Evolutionary conservation across 257 asterid species (phyloP).

Genomic region (Capsicum baccatum): DNA sequence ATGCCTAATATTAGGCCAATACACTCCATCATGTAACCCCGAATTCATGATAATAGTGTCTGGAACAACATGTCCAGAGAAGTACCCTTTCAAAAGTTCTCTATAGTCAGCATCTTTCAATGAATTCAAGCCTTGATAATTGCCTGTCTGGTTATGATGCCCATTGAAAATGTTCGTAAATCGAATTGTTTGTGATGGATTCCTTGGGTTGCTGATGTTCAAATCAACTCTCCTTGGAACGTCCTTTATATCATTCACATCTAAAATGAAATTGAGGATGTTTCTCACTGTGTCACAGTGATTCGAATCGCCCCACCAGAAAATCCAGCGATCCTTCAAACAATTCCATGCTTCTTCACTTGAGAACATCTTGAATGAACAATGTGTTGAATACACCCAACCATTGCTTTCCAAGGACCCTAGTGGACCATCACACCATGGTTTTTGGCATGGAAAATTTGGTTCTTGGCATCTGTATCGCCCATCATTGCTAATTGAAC

Average conservation of each 20-base stretch:
- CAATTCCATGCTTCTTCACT: slow-evolving; percentile 70
- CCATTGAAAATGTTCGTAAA: slow-evolving; percentile 91
- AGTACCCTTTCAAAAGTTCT: slow-evolving; percentile 56
- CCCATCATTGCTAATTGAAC: slow-evolving; percentile 70
- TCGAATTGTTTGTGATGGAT: slow-evolving; percentile 66
- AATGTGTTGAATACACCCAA: slow-evolving; percentile 91
- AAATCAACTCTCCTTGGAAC: slow-evolving; percentile 74
- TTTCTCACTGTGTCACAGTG: slow-evolving; percentile 88
- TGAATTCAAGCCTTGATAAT: slow-evolving; percentile 79
- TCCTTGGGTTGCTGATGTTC: slow-evolving; percentile 76
- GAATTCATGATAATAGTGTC: slow-evolving; percentile 86
- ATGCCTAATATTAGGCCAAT: slow-evolving; percentile 63
- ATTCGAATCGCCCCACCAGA: slow-evolving; percentile 99
- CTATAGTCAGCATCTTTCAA: slow-evolving; percentile 57
- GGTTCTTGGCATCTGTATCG: slow-evolving; percentile 81
- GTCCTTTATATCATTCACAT: slow-evolving; percentile 42
- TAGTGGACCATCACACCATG: slow-evolving; percentile 81
- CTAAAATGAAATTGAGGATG: slow-evolving; percentile 69
- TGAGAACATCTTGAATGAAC: slow-evolving; percentile 73
- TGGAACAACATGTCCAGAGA: slow-evolving; percentile 59
- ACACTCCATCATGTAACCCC: slow-evolving; percentile 85
- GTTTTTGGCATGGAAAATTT: slow-evolving; percentile 61
- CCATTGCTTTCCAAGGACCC: slow-evolving; percentile 88
- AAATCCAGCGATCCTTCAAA: slow-evolving; percentile 72
- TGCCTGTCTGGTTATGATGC: slow-evolving; percentile 62